phyloP scores from a whole-genome alignment of 805 yeast species.

The Sugiyamaella qingdaonensis region DNA sequence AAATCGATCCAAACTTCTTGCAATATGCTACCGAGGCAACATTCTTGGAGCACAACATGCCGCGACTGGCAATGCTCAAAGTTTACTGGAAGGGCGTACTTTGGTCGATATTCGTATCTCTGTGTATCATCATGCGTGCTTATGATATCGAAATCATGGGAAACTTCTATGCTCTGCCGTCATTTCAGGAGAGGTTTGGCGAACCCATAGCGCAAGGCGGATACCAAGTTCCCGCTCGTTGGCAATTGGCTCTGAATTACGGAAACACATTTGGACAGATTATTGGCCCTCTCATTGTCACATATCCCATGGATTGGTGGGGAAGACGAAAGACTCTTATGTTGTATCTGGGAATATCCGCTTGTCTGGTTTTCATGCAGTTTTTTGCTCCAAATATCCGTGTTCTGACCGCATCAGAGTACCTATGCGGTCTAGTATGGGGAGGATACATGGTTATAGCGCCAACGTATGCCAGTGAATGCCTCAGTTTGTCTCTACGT shows the following conservation, averaged over 20 bases:
- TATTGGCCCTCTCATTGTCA: conserved; percentile 43
- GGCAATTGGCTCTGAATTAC: conserved; percentile 21
- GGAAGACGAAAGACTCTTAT: conserved; percentile 44
- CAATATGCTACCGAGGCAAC: conserved; percentile 5
- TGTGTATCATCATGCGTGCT: conserved; percentile 47
- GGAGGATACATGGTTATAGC: conserved; percentile 48
- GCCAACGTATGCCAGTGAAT: conserved; percentile 51
- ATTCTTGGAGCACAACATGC: conserved; percentile 2
- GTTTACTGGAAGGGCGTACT: conserved; percentile 42
- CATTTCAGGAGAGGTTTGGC: conserved; percentile 22
- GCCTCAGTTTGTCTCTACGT: conserved; percentile 45
- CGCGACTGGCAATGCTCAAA: conserved; percentile 1
- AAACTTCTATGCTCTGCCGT: conserved; percentile 37
- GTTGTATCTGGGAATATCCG: conserved; percentile 30
- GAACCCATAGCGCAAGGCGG: conserved; percentile 17
- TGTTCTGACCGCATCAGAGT: conserved; percentile 34
- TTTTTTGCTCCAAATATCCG: conserved; percentile 41
- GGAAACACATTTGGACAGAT: conserved; percentile 37
- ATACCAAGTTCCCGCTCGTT: conserved; percentile 14
- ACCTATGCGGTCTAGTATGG: conserved; percentile 41
- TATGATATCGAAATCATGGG: conserved; percentile 41
- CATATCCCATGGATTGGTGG: conserved; percentile 39
- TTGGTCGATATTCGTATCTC: conserved; percentile 45
- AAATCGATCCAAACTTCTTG: conserved; percentile 1
- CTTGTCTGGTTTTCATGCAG: conserved; percentile 41